Percentiles rank a stretch among this genome's conserved stretches.
Conservation (phyloP, 1,284 basidiomycete genomes). For the Porogramme epimiltina region DNA sequence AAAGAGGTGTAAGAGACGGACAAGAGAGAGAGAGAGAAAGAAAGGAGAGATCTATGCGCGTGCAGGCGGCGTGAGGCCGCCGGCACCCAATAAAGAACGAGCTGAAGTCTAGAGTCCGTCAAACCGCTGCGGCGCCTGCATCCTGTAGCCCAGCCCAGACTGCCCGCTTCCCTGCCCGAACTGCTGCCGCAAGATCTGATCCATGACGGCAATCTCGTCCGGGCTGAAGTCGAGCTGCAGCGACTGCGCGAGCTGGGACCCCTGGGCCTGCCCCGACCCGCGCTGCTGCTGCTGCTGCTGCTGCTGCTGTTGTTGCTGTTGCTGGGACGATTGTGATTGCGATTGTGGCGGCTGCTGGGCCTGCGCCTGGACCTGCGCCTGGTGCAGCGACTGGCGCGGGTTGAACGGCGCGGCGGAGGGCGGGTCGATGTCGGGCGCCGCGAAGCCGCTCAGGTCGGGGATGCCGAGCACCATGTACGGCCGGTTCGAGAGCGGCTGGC, state of each 20-base stretch:
- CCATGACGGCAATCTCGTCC: conserved; percentile 33
- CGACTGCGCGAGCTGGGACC: conserved; percentile 8
- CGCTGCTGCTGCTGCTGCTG: not conserved
- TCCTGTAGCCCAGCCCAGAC: conserved; percentile 10
- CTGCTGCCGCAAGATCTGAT: conserved; percentile 31
- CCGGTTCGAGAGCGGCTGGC: conserved; percentile 24
- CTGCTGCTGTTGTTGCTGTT: too few relatives aligned
- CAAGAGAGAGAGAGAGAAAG: too few relatives aligned
- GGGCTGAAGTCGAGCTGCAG: conserved; percentile 28
- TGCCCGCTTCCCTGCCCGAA: conserved; percentile 3
- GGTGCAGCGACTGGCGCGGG: not conserved
- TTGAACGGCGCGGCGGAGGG: conserved; percentile 8
- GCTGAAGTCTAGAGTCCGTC: not conserved
- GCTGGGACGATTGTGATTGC: too few relatives aligned
- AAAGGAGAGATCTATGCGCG: too few relatives aligned
- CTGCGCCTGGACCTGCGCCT: not conserved
- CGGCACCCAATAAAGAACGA: too few relatives aligned
- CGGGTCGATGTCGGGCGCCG: conserved; percentile 22
- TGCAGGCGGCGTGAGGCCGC: too few relatives aligned
- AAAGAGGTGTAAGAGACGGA: too few relatives aligned
- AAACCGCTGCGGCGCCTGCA: conserved; percentile 5
- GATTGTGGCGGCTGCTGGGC: conserved; percentile 3
- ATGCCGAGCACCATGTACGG: conserved; percentile 29
- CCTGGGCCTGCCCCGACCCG: too few relatives aligned
- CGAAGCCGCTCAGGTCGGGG: conserved; percentile 21